These are phyloP conservation scores for Pilasporangium apinafurcum DNA, from an alignment of 352 stramenopile genomes.

Conservation along the genomic window DNA sequence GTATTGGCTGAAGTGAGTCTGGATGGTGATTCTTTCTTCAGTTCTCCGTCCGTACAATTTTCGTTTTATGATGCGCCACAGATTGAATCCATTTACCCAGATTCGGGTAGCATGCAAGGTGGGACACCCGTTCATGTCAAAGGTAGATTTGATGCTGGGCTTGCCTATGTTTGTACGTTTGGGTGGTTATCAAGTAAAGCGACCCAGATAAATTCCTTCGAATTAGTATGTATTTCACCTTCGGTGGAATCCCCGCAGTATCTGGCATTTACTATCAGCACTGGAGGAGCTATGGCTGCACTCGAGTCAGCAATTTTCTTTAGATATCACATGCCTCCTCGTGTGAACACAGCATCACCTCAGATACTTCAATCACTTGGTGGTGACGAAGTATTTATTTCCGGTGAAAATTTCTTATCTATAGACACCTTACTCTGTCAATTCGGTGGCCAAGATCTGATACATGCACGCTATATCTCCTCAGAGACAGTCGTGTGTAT, in stretches of 20 bases:
- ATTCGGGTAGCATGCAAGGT: constrained; percentile 13
- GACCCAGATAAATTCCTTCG: constrained; percentile 8
- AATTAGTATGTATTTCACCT: constrained; percentile 14
- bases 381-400: constrained; percentile 19
- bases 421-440: constrained; percentile 16
- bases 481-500: constrained; percentile 18
- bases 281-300: not conserved
- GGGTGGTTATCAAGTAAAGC: constrained; percentile 1
- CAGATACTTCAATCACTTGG: constrained; percentile 9
- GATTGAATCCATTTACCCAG: constrained; percentile 13
- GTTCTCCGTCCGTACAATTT: constrained; percentile 6
- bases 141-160: constrained; percentile 12
- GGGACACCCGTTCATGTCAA: constrained; percentile 12
- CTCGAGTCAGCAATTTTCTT: constrained; percentile 3
- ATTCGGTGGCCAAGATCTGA: constrained; percentile 21
- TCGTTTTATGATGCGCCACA: constrained; percentile 10
- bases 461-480: constrained; percentile 14
- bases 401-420: constrained; percentile 22
- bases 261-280: constrained; percentile 4
- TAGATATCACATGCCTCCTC: constrained; percentile 15
- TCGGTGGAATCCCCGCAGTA: not conserved
- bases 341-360: constrained; percentile 15
- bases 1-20: constrained; percentile 19
- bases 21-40: constrained; percentile 16
- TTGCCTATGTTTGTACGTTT: constrained; percentile 25